Conservation (phyloP, 768 basidiomycete species). For the Leccinellum luteum region DNA sequence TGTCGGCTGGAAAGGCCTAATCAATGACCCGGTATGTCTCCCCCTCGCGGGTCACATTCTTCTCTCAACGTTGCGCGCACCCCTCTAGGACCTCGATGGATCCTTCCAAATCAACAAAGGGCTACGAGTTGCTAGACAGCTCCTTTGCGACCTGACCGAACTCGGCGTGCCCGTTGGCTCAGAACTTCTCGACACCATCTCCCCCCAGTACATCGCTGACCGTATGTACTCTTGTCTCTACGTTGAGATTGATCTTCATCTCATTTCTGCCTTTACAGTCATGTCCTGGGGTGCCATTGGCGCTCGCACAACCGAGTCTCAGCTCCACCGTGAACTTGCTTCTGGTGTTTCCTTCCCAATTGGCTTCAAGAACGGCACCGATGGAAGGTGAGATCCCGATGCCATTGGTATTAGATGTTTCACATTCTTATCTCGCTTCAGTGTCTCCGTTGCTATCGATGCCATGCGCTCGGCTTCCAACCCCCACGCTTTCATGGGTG, state of each 20-base stretch:
- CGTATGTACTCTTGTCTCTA: constrained; percentile 38
- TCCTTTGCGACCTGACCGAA: constrained; percentile 88
- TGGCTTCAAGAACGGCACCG: constrained; percentile 99
- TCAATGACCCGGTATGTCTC: constrained; percentile 70
- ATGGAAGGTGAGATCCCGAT: constrained; percentile 59
- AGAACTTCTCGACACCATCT: constrained; percentile 85
- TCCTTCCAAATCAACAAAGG: constrained; percentile 98
- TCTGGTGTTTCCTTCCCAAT: constrained; percentile 97
- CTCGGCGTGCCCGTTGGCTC: constrained; percentile 91
- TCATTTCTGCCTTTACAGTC: constrained; percentile 36
- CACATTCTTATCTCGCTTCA: constrained; percentile 21
- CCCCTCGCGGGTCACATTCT: rapidly evolving
- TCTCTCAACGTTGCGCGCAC: neutral
- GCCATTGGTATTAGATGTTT: neutral
- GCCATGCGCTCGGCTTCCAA: constrained; percentile 92
- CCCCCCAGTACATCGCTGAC: constrained; percentile 82
- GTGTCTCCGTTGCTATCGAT: constrained; percentile 88
- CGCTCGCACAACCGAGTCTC: constrained; percentile 95
- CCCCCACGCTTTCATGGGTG: constrained; percentile 96
- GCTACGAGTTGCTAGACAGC: constrained; percentile 79
- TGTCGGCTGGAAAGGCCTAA: constrained; percentile 96
- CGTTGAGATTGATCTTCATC: neutral
- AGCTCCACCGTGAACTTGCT: constrained; percentile 94
- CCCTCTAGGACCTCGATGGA: constrained; percentile 71
- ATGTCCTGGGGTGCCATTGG: constrained; percentile 96